These are phyloP conservation scores for Bathelium albidoporum DNA, from an alignment of 495 filamentous ascomycete species.

Conservation along the genomic window DNA sequence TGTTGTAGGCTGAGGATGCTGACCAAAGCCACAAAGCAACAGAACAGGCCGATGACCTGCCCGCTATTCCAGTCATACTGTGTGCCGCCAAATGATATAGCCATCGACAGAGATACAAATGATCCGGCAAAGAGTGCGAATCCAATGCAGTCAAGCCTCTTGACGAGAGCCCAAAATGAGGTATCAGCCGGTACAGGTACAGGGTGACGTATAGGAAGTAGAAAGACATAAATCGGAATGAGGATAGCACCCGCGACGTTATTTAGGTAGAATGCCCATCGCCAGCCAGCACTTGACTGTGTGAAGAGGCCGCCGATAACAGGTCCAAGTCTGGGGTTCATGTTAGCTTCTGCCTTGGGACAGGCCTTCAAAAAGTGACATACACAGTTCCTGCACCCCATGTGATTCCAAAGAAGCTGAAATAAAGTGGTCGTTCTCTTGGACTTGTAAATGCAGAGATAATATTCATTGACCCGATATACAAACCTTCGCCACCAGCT, in stretches of 20 bases:
- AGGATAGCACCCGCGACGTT: background rate
- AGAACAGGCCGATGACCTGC: background rate
- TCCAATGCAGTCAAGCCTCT: background rate
- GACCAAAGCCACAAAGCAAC: background rate
- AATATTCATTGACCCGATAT: constrained; percentile 16
- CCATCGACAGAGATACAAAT: background rate
- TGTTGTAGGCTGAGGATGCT: background rate
- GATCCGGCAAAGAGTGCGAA: background rate
- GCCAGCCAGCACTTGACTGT: background rate
- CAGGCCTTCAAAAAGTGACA: background rate
- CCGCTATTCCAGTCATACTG: background rate
- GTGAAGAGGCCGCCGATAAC: background rate
- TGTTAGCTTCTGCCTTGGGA: background rate
- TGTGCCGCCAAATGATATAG: constrained; percentile 1
- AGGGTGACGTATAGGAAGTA: background rate
- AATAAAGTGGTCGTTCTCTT: constrained; percentile 9
- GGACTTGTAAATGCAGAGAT: constrained; percentile 8
- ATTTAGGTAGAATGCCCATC: background rate
- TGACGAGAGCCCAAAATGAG: background rate
- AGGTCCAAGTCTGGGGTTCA: background rate
- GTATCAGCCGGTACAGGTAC: background rate
- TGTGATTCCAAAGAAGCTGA: constrained; percentile 1
- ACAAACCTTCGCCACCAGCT: constrained; percentile 4
- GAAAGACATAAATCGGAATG: background rate
- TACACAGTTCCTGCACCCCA: constrained; percentile 4